phyloP scores from a whole-genome alignment of 345 rosid species.

The Gossypium australe region DNA sequence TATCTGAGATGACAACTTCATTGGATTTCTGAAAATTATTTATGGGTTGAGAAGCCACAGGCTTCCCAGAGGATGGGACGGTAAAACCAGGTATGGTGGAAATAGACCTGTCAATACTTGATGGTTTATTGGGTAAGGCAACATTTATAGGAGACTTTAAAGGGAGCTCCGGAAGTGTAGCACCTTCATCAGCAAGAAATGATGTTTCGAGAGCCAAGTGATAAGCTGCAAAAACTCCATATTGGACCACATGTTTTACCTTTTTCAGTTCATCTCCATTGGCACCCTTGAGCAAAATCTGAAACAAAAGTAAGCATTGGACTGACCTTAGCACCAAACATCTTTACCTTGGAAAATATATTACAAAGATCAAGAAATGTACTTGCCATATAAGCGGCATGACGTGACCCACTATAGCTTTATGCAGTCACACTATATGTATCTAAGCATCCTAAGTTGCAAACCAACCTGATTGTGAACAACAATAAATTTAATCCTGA shows the following conservation, averaged over 20 bases:
- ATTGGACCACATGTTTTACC: constrained; percentile 93
- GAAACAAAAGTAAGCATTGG: constrained; percentile 24
- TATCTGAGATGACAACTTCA: constrained; percentile 17
- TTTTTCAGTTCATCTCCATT: constrained; percentile 83
- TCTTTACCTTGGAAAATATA: constrained; percentile 3
- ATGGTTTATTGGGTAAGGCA: constrained; percentile 76
- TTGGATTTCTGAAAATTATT: constrained; percentile 39
- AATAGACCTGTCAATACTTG: constrained; percentile 68
- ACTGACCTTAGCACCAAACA: neutral
- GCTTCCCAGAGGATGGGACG: constrained; percentile 33
- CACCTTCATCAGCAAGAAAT: constrained; percentile 97
- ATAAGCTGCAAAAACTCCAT: constrained; percentile 98
- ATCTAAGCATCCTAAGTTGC: neutral
- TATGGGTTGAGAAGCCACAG: constrained; percentile 30
- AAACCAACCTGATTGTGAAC: constrained; percentile 5
- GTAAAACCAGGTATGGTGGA: constrained; percentile 84
- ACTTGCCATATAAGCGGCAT: neutral
- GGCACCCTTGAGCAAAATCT: constrained; percentile 93
- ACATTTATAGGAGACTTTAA: constrained; percentile 79
- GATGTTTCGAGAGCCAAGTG: constrained; percentile 97
- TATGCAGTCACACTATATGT: neutral
- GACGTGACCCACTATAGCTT: neutral
- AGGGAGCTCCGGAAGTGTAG: constrained; percentile 83
- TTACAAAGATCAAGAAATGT: neutral
- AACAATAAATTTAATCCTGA: neutral